Evolutionary conservation across 2,329 filamentous ascomycete species (phyloP), one percentile per base, ranked within the genome.

Genomic region (Monilinia fructicola): DNA sequence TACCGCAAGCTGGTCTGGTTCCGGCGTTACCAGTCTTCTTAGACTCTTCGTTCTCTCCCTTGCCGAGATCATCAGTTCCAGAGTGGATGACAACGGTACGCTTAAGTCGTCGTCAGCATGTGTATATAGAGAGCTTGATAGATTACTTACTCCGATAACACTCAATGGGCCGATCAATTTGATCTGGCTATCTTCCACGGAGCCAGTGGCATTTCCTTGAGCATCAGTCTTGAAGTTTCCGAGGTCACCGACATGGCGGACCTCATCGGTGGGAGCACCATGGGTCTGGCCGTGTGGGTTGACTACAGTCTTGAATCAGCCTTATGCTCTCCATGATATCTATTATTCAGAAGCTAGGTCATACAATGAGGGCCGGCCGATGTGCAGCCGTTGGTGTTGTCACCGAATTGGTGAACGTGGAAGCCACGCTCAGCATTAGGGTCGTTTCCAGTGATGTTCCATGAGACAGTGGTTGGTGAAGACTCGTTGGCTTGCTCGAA

Each of bases 331-430:
- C 21, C 54, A 55, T 63, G 12, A 18, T 42, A 28, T 26, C 4
- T 12, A 48, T 31, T 12, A 48, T 31, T 5, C 18, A 21, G 12
- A 38, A 35, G 14, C 40, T 28, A 46, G 5, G 46, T 23, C 91
- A 79, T 84, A 96, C 93, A 99, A 85, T 99, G 95, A 81, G 95
- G 94, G 65, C 95, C 95, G 73, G 95, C 95, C 73, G 91, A 96
- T 73, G 94, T 98, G 91, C 95, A 99, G 81, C 95, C 95, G 83
- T 99, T 99, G 86, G 95, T 98, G 87, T 98, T 98, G 87, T 98
- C 95, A 80, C 95, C 95, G 78, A 97, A 99, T 81, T 95, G 92
- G 85, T 99, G 95, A 78, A 99, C 89, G 86, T 99, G 95, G 87
- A 98, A 93, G 81, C 92, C 95, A 82, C 95, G 94, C 88, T 96